Base-by-base conservation (phyloP, 768 basidiomycete genomes). In the Trametes gibbosa region DNA sequence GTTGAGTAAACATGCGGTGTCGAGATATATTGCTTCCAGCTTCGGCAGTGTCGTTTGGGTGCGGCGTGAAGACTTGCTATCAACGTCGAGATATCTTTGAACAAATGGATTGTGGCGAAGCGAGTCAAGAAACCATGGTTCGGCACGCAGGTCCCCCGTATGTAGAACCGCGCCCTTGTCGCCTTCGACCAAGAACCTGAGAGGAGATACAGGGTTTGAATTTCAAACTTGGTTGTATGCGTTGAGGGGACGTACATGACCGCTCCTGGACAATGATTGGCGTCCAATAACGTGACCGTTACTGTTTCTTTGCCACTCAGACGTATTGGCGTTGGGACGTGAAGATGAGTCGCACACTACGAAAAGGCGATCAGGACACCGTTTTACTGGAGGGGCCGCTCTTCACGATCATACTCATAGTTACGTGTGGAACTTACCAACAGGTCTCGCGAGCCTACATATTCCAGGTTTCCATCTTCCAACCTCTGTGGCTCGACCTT, bases 221-320 rank as follows among this genome's bases (percentile, higher is more conserved):
- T 24, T 12, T 24, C 2, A 45, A 21, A n/a, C 8, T n/a, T 34
- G 2, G 48, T 10, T 4, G 12, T 37, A 35, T 6, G 19, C 4
- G 19, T 50, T 21, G 8, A 10, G 34, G 17, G 19, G 48, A 9
- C 8, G 19, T 21, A 23, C 95, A 98, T 96, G 41, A 93, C 87
- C 0, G 94, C 88, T 0, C 95, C 95, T 12, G 93, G 95, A 69
- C 95, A 97, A 70, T 98, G 95, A 67, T 97, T 97, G 0, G 95
- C 95, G 66, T 95, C 91, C 8, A 97, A 72, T 10, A 90, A 78
- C 0, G 93, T 95, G 56, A 97, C 79, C 0, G 79, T 85, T 10
- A 96, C 87, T 3, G 69, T 71, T 64, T 86, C 82, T 8, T 75
- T 74, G 23, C 79, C 74, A 4, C 78, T 80, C 17, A 95, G 70